Conservation (phyloP, 1,284 basidiomycete species). For the Ceratobasidium sp. region DNA sequence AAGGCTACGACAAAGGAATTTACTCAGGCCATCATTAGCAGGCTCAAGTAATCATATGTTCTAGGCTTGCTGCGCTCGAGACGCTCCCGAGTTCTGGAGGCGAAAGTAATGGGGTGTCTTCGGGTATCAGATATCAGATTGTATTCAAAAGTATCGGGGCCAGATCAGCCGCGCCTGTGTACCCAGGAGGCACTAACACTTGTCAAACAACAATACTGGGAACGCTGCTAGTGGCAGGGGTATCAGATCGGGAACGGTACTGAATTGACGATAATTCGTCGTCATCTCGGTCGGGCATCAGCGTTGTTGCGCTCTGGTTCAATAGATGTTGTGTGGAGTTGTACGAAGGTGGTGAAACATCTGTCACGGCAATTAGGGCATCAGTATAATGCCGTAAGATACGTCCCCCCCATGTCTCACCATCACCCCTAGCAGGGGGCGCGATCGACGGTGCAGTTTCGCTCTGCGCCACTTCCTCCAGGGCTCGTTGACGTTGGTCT, state of each 20-base stretch:
- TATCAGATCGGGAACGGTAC: conserved; percentile 16
- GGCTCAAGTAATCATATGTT: conserved; percentile 58
- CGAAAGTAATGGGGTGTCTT: conserved; percentile 10
- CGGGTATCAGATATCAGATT: conserved; percentile 21
- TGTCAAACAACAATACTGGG: conserved; percentile 16
- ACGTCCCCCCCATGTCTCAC: neutral
- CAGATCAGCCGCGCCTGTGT: neutral
- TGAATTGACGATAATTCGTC: conserved; percentile 17
- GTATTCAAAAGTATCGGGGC: conserved; percentile 2
- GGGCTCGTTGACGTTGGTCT: conserved; percentile 23
- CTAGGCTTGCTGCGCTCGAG: neutral
- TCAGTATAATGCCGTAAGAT: neutral
- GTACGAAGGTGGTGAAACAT: conserved; percentile 31
- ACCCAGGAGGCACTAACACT: neutral
- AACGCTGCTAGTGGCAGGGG: conserved; percentile 19
- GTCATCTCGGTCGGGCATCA: conserved; percentile 1
- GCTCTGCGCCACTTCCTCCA: conserved; percentile 24
- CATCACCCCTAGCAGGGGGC: conserved; percentile 24
- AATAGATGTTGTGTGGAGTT: conserved; percentile 20
- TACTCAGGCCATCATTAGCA: conserved; percentile 86
- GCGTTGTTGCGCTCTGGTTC: conserved; percentile 2
- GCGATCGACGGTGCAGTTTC: conserved; percentile 28
- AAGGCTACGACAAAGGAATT: conserved; percentile 89
- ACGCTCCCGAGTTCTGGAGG: neutral
- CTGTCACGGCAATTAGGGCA: neutral